phyloP scores from a whole-genome alignment of 768 basidiomycete genomes.

The Lentinula sp. region DNA sequence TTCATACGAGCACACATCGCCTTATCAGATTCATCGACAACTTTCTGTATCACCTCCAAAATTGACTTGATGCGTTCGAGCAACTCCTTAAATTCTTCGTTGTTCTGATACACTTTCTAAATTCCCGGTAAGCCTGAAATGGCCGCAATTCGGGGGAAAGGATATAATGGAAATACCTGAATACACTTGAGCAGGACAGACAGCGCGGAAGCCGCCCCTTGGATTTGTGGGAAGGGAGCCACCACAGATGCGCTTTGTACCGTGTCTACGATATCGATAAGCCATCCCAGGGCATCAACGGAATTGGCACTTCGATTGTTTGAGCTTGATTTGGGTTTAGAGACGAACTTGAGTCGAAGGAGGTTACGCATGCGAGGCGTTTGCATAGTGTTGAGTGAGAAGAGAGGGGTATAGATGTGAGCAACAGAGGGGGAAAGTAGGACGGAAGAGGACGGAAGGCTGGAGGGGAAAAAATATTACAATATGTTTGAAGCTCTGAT shows the following conservation, averaged over 20 bases:
- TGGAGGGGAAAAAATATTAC: neutral
- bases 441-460: neutral
- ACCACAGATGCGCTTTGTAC: neutral
- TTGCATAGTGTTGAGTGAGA: neutral
- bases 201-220: neutral
- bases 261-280: neutral
- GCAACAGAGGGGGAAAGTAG: neutral
- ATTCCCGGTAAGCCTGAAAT: no score
- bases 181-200: neutral
- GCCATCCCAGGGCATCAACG: neutral
- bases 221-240: neutral
- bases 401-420: no score
- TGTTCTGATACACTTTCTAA: neutral
- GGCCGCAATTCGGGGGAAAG: no score
- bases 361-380: neutral
- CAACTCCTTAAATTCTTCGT: neutral
- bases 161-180: neutral
- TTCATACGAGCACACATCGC: neutral
- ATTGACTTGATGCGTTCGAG: neutral
- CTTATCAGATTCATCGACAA: neutral
- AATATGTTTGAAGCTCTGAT: neutral
- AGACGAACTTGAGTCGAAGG: neutral
- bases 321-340: neutral
- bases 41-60: neutral
- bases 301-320: neutral